Base-by-base conservation (phyloP, 2,329 filamentous ascomycete species). In the Sarocladium oryzae region DNA sequence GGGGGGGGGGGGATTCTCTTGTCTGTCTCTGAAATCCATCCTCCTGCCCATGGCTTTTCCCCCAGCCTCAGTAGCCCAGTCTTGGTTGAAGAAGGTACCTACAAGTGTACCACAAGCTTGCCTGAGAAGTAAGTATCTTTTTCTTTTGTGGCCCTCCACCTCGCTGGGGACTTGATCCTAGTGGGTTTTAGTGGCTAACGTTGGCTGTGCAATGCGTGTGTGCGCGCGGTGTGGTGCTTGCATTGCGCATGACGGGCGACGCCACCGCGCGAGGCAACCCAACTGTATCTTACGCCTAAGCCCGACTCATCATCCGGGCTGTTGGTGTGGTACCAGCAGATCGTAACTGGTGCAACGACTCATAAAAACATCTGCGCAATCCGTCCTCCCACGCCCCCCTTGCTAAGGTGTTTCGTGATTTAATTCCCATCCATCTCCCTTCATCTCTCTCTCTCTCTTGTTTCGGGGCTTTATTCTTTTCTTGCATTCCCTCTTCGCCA, bases 51-150 rank as follows among this genome's bases (percentile, higher is more conserved):
- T n/a, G n/a, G n/a, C n/a, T n/a, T n/a, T n/a, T n/a, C n/a, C 18
- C 43, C 43, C 43, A 48, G 43, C 43, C 43, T 48, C 43, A 48
- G 43, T 48, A 48, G 43, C 43, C 43, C 43, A 13, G n/a, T 40
- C 43, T 48, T 48, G 43, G 43, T 26, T 13, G 10, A 33, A 30
- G 24, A 18, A 21, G 36, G 36, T 48, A 48, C 43, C 28, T 48
- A 3, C 5, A 4, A 4, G 5, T 26, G 4, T 26, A 33, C 28
- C 43, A 30, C 28, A 10, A 30, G 9, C 16, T 33, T 33, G 43
- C 26, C 5, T 18, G 43, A 32, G 43, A 26, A 23, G 16, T 26
- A 48, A n/a, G 43, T 48, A 32, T 18, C 43, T 48, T 26, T 8
- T 20, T 10, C 5, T 20, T 21, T 13, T 23, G 8, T 18, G 18